These are phyloP conservation scores for Xylaria flabelliformis DNA, from an alignment of 495 filamentous ascomycete species.

Conservation along the genomic window DNA sequence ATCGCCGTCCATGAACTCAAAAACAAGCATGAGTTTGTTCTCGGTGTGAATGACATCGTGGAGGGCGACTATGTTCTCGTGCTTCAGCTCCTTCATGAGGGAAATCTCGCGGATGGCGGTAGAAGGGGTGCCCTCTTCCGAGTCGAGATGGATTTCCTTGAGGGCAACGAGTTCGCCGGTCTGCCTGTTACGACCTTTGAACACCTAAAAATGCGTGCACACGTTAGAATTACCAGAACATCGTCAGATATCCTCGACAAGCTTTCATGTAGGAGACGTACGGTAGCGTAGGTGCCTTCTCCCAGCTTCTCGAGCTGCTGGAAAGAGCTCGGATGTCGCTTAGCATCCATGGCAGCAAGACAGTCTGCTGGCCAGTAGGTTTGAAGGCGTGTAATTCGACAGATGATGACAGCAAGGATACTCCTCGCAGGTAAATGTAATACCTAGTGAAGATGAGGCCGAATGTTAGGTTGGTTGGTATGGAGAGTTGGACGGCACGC, in stretches of 20 bases:
- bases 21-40: conserved; percentile 99
- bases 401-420: conserved; percentile 21
- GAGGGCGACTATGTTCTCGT: conserved; percentile 95
- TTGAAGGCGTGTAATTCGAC: conserved; percentile 24
- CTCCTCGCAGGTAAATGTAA: not conserved
- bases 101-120: conserved; percentile 99
- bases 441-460: not conserved
- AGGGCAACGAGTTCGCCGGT: conserved; percentile 95
- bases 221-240: conserved; percentile 18
- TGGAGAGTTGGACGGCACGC: not conserved
- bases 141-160: conserved; percentile 99
- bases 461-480: not conserved
- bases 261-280: conserved; percentile 53
- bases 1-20: conserved; percentile 98
- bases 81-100: conserved; percentile 98
- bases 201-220: conserved; percentile 66
- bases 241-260: not conserved
- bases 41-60: conserved; percentile 99
- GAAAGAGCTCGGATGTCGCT: conserved; percentile 91
- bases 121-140: conserved; percentile 97
- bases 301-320: conserved; percentile 99
- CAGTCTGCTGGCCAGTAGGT: conserved; percentile 23
- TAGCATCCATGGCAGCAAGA: conserved; percentile 75
- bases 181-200: conserved; percentile 96
- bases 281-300: conserved; percentile 98